Evolutionary conservation across 805 yeast species (phyloP), one percentile per base, ranked within the genome.

Genomic region (Candida palmyrensis): DNA sequence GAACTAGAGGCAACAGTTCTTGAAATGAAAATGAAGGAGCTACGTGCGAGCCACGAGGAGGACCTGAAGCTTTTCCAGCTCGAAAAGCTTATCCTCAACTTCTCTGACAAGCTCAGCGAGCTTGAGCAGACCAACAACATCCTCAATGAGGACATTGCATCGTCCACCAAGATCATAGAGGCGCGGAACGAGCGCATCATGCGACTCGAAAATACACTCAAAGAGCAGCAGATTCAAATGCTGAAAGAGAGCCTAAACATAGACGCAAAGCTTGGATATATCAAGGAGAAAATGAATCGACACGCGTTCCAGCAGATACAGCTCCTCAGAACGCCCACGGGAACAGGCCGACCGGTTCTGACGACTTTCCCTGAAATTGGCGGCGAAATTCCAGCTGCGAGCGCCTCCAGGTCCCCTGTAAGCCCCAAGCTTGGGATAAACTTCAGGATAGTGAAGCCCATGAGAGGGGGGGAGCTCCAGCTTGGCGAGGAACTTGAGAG

Each of bases 81-180:
- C 33, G 85, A 80, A 44, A 66, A 68, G 30, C 68, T 85, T 1
- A 55, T 82, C 13, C 71, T 70, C 27, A 78, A 70, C 39, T 66
- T 82, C 40, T 66, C 73, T 13, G 62, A 59, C n/a, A 78, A 79
- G 36, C 66, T 82, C 35, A 67, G 67, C 32, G 83, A 81, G 39
- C 69, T 80, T 20, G 81, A 79, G 39, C 53, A 64, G n/a, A 80
- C 79, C 48, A 82, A 82, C 48, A 56, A 66, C 19, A 62, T 71
- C 31, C 55, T 82, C 21, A 64, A 73, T 32, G 74, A 68, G 43
- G 86, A 81, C 43, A 59, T 80, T 13, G 62, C 63, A 18, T 61
- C 77, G 3, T 63, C 76, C 25, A 75, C 75, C 37, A 68, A 73
- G 40, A 67, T 81, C 38, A 69, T 80, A 19, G 78, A 73, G 13